A percentile compares a stretch with the other conserved stretches of the same genome.
These are phyloP conservation scores for Aquilaria agallochum DNA, from an alignment of 441 rosid species.

Conservation along the genomic window DNA sequence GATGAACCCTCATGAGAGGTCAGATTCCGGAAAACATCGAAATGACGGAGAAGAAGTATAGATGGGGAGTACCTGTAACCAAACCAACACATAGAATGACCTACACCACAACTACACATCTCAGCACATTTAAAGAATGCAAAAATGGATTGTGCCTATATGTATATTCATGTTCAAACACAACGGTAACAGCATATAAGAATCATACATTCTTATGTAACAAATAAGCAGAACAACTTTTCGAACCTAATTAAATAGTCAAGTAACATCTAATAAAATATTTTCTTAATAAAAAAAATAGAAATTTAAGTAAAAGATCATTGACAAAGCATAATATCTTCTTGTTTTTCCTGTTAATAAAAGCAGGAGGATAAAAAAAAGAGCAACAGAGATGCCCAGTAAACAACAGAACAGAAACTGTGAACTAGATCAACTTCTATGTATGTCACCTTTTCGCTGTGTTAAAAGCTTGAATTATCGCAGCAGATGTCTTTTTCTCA, in stretches of 20 bases:
- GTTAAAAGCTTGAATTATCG: constrained; percentile 80
- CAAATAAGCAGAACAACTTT: too few species aligned
- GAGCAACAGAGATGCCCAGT: not conserved
- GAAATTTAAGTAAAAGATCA: constrained; percentile 1
- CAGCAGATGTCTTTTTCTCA: constrained; percentile 69
- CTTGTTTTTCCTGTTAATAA: not conserved
- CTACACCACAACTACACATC: constrained; percentile 4
- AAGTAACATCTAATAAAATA: too few species aligned
- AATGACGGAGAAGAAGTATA: constrained; percentile 88
- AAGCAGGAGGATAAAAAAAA: constrained; percentile 1
- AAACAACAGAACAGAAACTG: constrained; percentile 8
- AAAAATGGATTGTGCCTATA: too few species aligned
- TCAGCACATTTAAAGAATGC: not conserved
- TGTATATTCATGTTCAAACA: too few species aligned
- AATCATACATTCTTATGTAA: too few species aligned
- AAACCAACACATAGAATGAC: constrained; percentile 16
- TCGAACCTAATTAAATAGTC: too few species aligned
- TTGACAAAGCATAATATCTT: not conserved
- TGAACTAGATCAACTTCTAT: constrained; percentile 14
- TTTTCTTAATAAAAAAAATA: too few species aligned
- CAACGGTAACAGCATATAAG: too few species aligned
- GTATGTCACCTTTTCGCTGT: constrained; percentile 79
- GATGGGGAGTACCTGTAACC: constrained; percentile 76
- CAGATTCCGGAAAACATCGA: constrained; percentile 73
- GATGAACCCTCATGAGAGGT: constrained; percentile 66